Evolutionary conservation across 768 basidiomycete species (phyloP), one percentile per base, ranked within the genome.

Genomic region (Cantharellus anzutake): DNA sequence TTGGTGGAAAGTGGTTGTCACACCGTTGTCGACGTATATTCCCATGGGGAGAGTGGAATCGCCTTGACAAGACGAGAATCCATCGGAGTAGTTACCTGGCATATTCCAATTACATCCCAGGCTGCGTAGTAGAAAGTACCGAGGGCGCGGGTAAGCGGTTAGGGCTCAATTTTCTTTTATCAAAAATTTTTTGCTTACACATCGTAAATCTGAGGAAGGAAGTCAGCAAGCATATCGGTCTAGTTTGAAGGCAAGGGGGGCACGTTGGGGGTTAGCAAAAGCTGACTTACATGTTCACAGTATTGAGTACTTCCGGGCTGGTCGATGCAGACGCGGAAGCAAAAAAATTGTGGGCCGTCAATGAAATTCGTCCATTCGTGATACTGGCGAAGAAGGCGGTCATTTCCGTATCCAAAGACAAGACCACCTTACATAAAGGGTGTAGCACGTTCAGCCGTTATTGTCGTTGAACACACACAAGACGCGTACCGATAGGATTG

Each of bases 301-400:
- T 85, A 88, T 63, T 77, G 69, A 52, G 72, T 63, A n/a, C 61
- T 57, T 11, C 59, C 62, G 3, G 60, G 60, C 35, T 60, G 63
- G 20, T 64, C 63, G 38, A 53, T 44, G 61, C 68, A 70, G 3
- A 61, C 63, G 5, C 67, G 57, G 53, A 69, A 56, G 62, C 66
- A 68, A 66, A 70, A 69, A 55, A 61, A 57, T 61, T 60, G 66
- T 62, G 52, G 7, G 35, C 72, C 72, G 3, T 78, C 74, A 59
- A 86, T 73, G 65, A 82, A 84, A 69, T 82, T 80, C 53, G 82
- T 85, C 87, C 87, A 89, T 67, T 87, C 81, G 64, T 80, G 75
- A 44, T 84, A 72, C 65, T 86, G 76, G 64, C 76, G 63, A 2
- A 78, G 63, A 53, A 70, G 29, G 41, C 61, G 64, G 42, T 79